phyloP scores from a whole-genome alignment of 2,329 filamentous ascomycete species.

The Ceratocystis diversiconidia region DNA sequence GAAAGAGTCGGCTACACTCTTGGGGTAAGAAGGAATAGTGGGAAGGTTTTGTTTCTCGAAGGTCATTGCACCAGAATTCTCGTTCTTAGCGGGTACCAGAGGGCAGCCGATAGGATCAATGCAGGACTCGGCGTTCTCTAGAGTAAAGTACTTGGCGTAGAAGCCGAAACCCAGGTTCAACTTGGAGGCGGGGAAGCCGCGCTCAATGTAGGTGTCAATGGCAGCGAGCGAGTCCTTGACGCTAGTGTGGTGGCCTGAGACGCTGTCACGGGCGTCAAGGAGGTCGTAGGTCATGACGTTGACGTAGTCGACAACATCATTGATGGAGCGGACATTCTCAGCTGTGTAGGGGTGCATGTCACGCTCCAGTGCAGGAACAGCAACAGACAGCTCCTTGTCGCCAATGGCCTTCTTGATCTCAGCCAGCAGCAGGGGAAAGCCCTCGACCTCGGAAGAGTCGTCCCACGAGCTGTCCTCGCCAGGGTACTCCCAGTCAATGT shows the following conservation, averaged over 20 bases:
- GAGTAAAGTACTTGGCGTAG: constrained; percentile 51
- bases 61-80: neutral
- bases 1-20: constrained; percentile 33
- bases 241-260: constrained; percentile 50
- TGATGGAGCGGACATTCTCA: constrained; percentile 43
- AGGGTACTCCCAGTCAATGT: no score
- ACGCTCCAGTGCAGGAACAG: constrained; percentile 47
- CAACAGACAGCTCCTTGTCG: constrained; percentile 44
- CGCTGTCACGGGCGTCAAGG: constrained; percentile 52
- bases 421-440: no score
- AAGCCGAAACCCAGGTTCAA: constrained; percentile 51
- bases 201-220: constrained; percentile 44
- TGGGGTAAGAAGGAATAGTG: neutral
- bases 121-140: constrained; percentile 28
- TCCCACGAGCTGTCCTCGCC: no score
- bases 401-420: constrained; percentile 33
- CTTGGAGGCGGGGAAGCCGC: constrained; percentile 37
- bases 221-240: constrained; percentile 39
- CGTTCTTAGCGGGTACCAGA: constrained; percentile 36
- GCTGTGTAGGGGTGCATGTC: constrained; percentile 56
- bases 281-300: constrained; percentile 58
- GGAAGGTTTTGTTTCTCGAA: neutral
- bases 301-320: constrained; percentile 47
- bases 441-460: no score
- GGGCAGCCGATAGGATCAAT: constrained; percentile 37